These are phyloP conservation scores for Ceratocystis ficicola DNA, from an alignment of 2,329 filamentous ascomycete genomes.

Conservation along the genomic window DNA sequence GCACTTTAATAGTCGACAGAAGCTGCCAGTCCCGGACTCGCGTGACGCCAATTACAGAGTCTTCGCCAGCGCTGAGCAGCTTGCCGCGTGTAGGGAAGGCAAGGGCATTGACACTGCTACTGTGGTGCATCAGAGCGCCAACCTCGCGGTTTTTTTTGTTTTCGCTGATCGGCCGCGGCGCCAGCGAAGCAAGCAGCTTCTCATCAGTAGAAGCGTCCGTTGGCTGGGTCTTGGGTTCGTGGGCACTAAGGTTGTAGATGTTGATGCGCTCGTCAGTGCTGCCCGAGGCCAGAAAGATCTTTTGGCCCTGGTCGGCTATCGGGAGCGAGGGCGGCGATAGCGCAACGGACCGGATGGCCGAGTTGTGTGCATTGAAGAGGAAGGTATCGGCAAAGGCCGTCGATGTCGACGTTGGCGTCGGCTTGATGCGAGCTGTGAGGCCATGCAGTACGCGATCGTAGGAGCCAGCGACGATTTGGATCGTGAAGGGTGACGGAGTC, in stretches of 20 bases:
- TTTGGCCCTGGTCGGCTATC: conserved; percentile 53
- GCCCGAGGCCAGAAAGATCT: conserved; percentile 80
- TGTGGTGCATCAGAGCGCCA: conserved; percentile 76
- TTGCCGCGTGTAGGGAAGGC: conserved; percentile 77
- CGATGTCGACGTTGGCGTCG: conserved; percentile 33
- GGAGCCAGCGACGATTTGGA: conserved; percentile 85
- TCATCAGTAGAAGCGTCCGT: conserved; percentile 26
- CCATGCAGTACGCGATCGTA: conserved; percentile 92
- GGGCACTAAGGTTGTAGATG: conserved; percentile 74
- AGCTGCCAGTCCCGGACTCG: conserved; percentile 81
- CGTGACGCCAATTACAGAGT: conserved; percentile 81
- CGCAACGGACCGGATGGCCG: conserved; percentile 78
- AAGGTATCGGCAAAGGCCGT: conserved; percentile 81
- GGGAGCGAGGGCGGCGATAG: conserved; percentile 62
- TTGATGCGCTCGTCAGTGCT: conserved; percentile 92
- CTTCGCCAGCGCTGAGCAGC: conserved; percentile 75
- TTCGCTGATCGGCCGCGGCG: conserved; percentile 63
- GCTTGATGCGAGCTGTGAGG: conserved; percentile 57
- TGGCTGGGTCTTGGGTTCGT: conserved; percentile 40
- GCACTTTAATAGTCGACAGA: conserved; percentile 77
- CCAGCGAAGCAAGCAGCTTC: conserved; percentile 53
- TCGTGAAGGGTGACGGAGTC: conserved; percentile 37
- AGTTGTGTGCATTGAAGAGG: conserved; percentile 85
- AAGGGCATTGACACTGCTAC: conserved; percentile 66
- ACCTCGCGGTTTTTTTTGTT: conserved; percentile 81